Evolutionary conservation across 768 basidiomycete genomes (phyloP), one percentile per base, ranked within the genome.

Genomic region (Hypholoma fasciculare): DNA sequence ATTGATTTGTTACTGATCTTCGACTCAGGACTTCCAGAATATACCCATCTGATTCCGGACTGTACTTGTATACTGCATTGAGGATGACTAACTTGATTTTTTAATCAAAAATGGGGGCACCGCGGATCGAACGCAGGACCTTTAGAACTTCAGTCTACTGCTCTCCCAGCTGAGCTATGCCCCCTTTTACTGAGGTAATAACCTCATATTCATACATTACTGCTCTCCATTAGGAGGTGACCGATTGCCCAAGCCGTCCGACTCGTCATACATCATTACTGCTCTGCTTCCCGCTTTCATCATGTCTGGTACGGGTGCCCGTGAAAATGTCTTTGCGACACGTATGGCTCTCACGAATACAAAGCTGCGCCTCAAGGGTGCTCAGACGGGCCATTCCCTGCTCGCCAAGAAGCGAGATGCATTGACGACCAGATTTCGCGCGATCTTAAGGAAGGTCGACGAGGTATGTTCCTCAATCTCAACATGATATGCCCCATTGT

Each of bases 331-430:
- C 66, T 98, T 98, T 71, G 95, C 96, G 19, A 98, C 96, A 17
- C 90, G 96, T 44, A 98, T 98, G 96, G 94, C 95, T 36, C 81
- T 98, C 44, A 95, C 94, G 56, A 92, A 94, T 73, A 98, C 93
- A 57, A 94, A 94, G 69, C 76, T 89, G 34, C 85, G 93, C 49
- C 81, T 96, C 57, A 96, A 96, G 72, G 86, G 94, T 17, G 94
- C 95, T 6, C 92, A 95, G 74, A 96, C 93, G 0, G 96, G 96
- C 27, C 96, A 98, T 72, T 95, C 94, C 0, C 78, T 98, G 19
- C 82, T 98, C 23, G 95, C 96, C 26, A 98, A 98, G 86, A 99
- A 99, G 78, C 86, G 95, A 55, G 97, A 99, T 80, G 97, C 97
- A 49, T 78, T 98, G 65, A 96, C 91, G 34, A 94, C 92, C 38